Evolutionary conservation across 805 yeast species (phyloP), one percentile per base, ranked within the genome.

Genomic region (Lipomyces yamanashiensis): DNA sequence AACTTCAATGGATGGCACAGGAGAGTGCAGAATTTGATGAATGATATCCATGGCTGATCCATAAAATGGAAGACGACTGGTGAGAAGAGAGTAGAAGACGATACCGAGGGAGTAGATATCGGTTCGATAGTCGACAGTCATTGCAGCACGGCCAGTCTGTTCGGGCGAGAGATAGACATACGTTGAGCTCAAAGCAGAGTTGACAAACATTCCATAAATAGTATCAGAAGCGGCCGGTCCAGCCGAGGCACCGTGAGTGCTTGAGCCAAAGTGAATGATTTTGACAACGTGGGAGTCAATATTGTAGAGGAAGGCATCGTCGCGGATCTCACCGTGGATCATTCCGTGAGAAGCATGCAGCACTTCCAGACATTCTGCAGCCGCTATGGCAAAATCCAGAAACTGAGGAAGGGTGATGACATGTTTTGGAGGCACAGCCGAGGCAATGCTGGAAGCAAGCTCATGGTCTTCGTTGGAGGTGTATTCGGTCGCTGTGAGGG

Each of bases 81-180:
- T 61, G 48, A 69, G 62, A 8, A 69, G 15, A 10, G 65, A 54
- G 59, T 56, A 69, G 39, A 69, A 67, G 15, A 66, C 61, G 43
- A 68, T 60, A 4, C 71, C 71, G 15, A 68, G 61, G 8, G 70
- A 63, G 59, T 69, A 69, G 28, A 69, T 66, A 44, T 69, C 71
- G n/a, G 70, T 68, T 13, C 71, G 59, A 51, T 63, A 54, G 47
- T 68, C 70, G 41, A 62, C 61, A n/a, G 58, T 39, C 36, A 37
- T 21, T 10, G 70, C 53, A 19, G 69, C 60, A 6, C 67, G 63
- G 7, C 71, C 71, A 13, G 71, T 66, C 51, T 69, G 71, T 53
- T 69, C 71, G 9, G 71, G 71, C 5, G 70, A 64, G 7, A 67
- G 43, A 39, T 67, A 68, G 44, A 62, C 62, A 12, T 59, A 55